These are phyloP conservation scores for Ophiostoma ulmi DNA, from an alignment of 2,329 filamentous ascomycete species.

Conservation along the genomic window DNA sequence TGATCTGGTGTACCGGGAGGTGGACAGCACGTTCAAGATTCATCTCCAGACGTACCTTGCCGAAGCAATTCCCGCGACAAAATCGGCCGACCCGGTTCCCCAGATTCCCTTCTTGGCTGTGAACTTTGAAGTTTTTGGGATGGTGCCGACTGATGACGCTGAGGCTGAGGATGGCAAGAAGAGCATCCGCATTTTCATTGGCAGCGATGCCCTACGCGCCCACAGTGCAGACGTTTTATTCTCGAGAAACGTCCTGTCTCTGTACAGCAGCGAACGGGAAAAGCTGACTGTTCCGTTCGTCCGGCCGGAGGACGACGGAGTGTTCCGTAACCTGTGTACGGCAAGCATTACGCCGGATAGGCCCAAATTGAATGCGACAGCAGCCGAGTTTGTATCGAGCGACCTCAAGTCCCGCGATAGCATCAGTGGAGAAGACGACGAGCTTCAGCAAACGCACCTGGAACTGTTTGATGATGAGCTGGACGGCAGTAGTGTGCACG, in stretches of 20 bases:
- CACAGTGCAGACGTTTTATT: conserved; percentile 89
- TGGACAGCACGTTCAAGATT: conserved; percentile 63
- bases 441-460: conserved; percentile 16
- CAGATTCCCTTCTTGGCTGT: conserved; percentile 78
- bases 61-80: conserved; percentile 75
- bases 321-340: conserved; percentile 73
- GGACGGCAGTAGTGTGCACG: conserved; percentile 13
- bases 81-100: conserved; percentile 64
- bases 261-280: conserved; percentile 81
- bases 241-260: conserved; percentile 81
- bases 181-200: conserved; percentile 78
- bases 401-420: conserved; percentile 30
- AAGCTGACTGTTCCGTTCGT: conserved; percentile 89
- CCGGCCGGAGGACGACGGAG: conserved; percentile 76
- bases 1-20: conserved; percentile 59
- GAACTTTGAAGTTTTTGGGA: conserved; percentile 63
- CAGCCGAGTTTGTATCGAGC: conserved; percentile 41
- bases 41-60: conserved; percentile 82
- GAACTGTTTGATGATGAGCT: conserved; percentile 15
- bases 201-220: conserved; percentile 77
- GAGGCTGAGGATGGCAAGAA: conserved; percentile 48
- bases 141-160: conserved; percentile 38
- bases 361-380: conserved; percentile 53
- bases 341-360: conserved; percentile 51
- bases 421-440: conserved; percentile 22